Evolutionary conservation across 192 early-diverging fungal species (phyloP).

Genomic region (Tieghemiomyces parasiticus): DNA sequence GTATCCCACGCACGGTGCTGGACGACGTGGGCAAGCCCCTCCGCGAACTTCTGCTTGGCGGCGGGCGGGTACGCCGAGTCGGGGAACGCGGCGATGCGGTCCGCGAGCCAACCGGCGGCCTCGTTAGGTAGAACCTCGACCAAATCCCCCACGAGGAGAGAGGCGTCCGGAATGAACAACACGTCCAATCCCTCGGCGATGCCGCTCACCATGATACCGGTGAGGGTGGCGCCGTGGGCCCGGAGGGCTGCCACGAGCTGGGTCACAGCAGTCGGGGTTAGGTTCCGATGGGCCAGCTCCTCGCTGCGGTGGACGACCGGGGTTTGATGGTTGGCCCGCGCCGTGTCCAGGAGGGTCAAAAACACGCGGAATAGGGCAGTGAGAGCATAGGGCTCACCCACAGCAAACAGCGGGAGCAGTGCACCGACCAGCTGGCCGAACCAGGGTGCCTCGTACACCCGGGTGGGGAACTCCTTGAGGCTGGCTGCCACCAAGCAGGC

Average conservation of each 20-base stretch:
- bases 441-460: neutral
- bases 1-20: neutral
- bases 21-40: neutral
- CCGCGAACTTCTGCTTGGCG: constrained; percentile 34
- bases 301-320: constrained; percentile 13
- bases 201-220: constrained; percentile 33
- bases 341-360: neutral
- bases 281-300: constrained; percentile 3
- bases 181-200: constrained; percentile 35
- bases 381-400: constrained; percentile 1
- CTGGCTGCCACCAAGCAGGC: constrained; percentile 9
- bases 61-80: constrained; percentile 25
- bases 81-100: constrained; percentile 25
- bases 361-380: neutral
- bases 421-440: neutral
- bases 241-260: constrained; percentile 20
- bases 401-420: neutral
- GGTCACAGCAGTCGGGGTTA: constrained; percentile 18
- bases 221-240: constrained; percentile 23
- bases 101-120: constrained; percentile 29
- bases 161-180: constrained; percentile 38
- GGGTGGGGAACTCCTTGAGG: neutral
- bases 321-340: constrained; percentile 15
- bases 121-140: constrained; percentile 30
- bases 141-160: constrained; percentile 28